Percentiles rank a stretch among this genome's conserved stretches.
Evolutionary conservation across 371 early-diverging fungal genomes (phyloP).

Genomic region (Mucor racemosus): DNA sequence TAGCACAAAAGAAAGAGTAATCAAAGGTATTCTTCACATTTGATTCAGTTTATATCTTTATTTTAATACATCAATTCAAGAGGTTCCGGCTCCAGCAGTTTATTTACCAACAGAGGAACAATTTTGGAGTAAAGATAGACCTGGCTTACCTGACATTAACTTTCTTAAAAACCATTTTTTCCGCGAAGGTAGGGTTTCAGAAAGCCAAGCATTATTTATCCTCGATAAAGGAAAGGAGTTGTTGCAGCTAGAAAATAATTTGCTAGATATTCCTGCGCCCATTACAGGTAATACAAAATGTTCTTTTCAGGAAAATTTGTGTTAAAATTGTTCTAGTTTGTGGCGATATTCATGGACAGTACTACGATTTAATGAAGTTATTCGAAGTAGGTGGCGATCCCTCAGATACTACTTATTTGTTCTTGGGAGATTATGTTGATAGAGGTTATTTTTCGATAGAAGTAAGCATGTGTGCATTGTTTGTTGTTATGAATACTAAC

Average conservation of each 20-base stretch:
- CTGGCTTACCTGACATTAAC: slow-evolving; percentile 79
- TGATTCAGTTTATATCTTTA: not conserved
- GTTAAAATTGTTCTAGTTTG: slow-evolving; percentile 63
- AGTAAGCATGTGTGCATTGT: slow-evolving; percentile 24
- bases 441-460: slow-evolving; percentile 95
- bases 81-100: slow-evolving; percentile 60
- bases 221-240: slow-evolving; percentile 79
- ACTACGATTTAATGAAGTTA: slow-evolving; percentile 97
- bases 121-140: slow-evolving; percentile 63
- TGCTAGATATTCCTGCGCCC: slow-evolving; percentile 87
- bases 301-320: not conserved
- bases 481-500: slow-evolving; percentile 1
- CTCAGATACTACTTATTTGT: slow-evolving; percentile 85
- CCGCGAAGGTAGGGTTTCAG: slow-evolving; percentile 89
- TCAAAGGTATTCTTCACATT: slow-evolving; percentile 58
- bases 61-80: not conserved
- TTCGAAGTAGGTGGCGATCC: slow-evolving; percentile 98
- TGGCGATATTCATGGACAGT: slow-evolving; percentile 99
- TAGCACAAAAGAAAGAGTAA: slow-evolving; percentile 73
- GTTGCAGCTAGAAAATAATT: slow-evolving; percentile 78
- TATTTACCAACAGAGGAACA: slow-evolving; percentile 57
- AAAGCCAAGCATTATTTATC: slow-evolving; percentile 90
- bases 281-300: slow-evolving; percentile 16
- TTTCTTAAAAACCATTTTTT: slow-evolving; percentile 90
- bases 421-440: slow-evolving; percentile 98